Conservation (phyloP, 352 stramenopile species). For the Pythium scleroteichum region DNA sequence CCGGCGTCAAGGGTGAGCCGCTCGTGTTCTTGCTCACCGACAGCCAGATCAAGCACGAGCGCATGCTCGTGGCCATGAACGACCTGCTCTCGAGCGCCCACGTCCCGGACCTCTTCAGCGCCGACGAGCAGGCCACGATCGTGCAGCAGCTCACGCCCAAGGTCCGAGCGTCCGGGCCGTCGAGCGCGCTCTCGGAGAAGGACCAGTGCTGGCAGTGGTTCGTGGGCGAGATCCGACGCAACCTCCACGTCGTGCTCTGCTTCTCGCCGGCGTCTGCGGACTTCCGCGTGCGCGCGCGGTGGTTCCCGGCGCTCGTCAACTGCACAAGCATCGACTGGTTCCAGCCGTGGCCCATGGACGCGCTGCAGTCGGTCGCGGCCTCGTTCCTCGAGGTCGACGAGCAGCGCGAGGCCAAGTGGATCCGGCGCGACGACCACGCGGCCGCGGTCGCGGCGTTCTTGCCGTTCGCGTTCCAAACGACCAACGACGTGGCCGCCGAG, state of each 20-base stretch:
- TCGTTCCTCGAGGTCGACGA: constrained; percentile 78
- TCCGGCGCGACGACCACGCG: constrained; percentile 48
- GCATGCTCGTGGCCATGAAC: constrained; percentile 95
- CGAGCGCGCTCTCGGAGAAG: constrained; percentile 69
- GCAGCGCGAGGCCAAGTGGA: constrained; percentile 24
- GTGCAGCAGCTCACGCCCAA: constrained; percentile 87
- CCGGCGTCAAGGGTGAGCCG: constrained; percentile 91
- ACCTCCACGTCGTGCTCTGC: constrained; percentile 94
- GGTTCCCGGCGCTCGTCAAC: constrained; percentile 94
- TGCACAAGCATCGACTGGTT: constrained; percentile 95
- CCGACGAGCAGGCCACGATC: constrained; percentile 91
- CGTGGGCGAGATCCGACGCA: constrained; percentile 86
- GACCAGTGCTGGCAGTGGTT: constrained; percentile 94
- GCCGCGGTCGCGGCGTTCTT: constrained; percentile 90
- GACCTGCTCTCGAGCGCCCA: constrained; percentile 92
- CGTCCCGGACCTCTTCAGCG: constrained; percentile 91
- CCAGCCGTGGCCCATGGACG: constrained; percentile 91
- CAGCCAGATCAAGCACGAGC: constrained; percentile 94
- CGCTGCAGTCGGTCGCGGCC: constrained; percentile 88
- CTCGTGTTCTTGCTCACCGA: constrained; percentile 94
- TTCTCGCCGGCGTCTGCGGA: constrained; percentile 92
- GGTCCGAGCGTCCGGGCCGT: constrained; percentile 48
- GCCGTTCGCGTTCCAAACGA: constrained; percentile 92
- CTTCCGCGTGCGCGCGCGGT: constrained; percentile 87
- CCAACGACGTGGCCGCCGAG: constrained; percentile 82